These are phyloP conservation scores for Wakefieldia striispora DNA, from an alignment of 768 basidiomycete genomes.

Conservation along the genomic window DNA sequence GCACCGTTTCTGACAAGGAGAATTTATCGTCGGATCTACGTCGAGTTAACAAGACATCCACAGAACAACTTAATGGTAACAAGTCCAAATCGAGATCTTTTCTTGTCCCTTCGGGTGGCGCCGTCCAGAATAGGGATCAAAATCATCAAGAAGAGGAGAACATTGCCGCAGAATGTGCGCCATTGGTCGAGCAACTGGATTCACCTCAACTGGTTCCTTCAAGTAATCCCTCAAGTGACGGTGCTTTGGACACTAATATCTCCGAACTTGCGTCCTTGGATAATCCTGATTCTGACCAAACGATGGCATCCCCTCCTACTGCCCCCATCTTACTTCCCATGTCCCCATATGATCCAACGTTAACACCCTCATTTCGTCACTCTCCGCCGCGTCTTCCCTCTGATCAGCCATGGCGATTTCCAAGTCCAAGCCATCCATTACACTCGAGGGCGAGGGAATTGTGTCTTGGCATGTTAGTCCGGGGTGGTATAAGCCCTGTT, in stretches of 20 bases:
- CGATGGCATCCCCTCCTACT: constrained; percentile 24
- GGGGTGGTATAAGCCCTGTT: constrained; percentile 49
- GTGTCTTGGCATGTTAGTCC: constrained; percentile 62
- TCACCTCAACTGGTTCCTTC: constrained; percentile 21
- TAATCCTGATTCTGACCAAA: constrained; percentile 5
- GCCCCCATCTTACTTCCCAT: constrained; percentile 42
- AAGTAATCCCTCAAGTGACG: not conserved
- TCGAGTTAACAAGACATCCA: constrained; percentile 26
- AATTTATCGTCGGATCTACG: constrained; percentile 31
- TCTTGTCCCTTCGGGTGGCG: constrained; percentile 18
- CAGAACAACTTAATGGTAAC: constrained; percentile 15
- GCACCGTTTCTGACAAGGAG: constrained; percentile 31
- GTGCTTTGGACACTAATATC: not conserved
- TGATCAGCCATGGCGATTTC: constrained; percentile 80
- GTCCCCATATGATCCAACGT: constrained; percentile 74
- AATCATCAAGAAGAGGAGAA: constrained; percentile 12
- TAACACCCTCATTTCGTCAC: constrained; percentile 76
- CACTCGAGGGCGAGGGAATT: constrained; percentile 64
- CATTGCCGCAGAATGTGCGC: constrained; percentile 16
- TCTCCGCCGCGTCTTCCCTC: constrained; percentile 72
- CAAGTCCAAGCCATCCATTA: constrained; percentile 75
- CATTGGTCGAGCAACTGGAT: constrained; percentile 27
- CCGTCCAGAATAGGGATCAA: constrained; percentile 10
- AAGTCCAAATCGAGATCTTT: constrained; percentile 22
- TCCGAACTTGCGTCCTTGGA: not conserved